phyloP scores from a whole-genome alignment of 129 eudicot species.

The carrot (Daucus carota) region DNA sequence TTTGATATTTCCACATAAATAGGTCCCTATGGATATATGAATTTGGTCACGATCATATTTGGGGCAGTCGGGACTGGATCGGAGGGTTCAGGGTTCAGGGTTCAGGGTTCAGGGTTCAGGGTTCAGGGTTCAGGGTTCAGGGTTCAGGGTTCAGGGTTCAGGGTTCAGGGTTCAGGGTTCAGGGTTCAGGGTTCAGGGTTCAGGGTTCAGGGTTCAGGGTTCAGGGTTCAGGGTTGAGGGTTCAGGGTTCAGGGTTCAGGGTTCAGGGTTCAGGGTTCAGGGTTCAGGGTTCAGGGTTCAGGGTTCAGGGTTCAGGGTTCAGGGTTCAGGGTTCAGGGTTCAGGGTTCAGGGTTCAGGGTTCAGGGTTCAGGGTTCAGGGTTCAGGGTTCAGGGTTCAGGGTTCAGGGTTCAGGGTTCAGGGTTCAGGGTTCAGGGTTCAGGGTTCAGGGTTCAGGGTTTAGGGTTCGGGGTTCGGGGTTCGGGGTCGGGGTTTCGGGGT shows the following conservation, averaged over 20 bases:
- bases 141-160: conserved; percentile 22
- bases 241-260: conserved; percentile 20
- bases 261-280: conserved; percentile 20
- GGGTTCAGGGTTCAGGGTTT: conserved; percentile 22
- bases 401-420: conserved; percentile 16
- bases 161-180: conserved; percentile 15
- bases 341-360: conserved; percentile 19
- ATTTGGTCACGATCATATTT: too few species aligned
- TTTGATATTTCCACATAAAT: too few species aligned
- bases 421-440: conserved; percentile 23
- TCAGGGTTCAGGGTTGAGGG: conserved; percentile 23
- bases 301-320: conserved; percentile 14
- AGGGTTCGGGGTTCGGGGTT: conserved; percentile 12
- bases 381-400: conserved; percentile 19
- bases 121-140: conserved; percentile 21
- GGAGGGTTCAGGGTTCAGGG: conserved; percentile 21
- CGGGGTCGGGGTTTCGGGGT: conserved; percentile 19
- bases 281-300: conserved; percentile 13
- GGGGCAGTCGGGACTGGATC: too few species aligned
- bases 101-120: conserved; percentile 22
- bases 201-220: conserved; percentile 11
- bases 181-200: conserved; percentile 8
- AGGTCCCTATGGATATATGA: too few species aligned
- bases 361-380: conserved; percentile 22
- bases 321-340: conserved; percentile 17